Conservation (phyloP, 2,329 filamentous ascomycete genomes). For the Teratosphaeria gauchensis region DNA sequence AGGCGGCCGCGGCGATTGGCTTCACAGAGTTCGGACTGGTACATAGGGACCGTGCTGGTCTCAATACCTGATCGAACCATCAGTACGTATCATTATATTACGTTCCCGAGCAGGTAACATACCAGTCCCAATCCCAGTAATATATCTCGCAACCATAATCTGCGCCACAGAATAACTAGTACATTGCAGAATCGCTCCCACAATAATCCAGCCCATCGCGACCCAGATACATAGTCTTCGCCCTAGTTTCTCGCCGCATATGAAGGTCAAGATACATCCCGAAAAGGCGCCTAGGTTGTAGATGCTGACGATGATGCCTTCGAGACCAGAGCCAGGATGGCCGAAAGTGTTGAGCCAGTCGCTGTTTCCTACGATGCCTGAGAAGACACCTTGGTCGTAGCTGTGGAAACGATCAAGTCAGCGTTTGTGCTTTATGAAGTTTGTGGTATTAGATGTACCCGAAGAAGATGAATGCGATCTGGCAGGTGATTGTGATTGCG, state of each 20-base stretch:
- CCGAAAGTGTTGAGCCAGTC: constrained; percentile 28
- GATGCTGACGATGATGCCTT: constrained; percentile 35
- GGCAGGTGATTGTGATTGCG: constrained; percentile 24
- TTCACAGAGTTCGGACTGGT: constrained; percentile 26
- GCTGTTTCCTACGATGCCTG: constrained; percentile 32
- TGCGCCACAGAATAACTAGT: constrained; percentile 35
- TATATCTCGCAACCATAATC: constrained; percentile 38
- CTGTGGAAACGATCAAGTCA: background rate
- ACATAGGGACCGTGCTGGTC: constrained; percentile 39
- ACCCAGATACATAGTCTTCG: constrained; percentile 32
- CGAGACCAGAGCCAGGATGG: constrained; percentile 28
- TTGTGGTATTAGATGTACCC: constrained; percentile 7
- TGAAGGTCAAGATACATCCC: constrained; percentile 30
- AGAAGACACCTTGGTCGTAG: constrained; percentile 19
- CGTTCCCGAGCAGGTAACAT: constrained; percentile 12
- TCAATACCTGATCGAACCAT: constrained; percentile 13
- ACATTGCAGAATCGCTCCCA: constrained; percentile 38
- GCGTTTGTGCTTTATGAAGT: background rate
- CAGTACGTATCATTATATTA: background rate
- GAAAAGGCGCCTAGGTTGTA: constrained; percentile 31
- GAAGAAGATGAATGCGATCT: constrained; percentile 25
- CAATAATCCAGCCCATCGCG: constrained; percentile 34
- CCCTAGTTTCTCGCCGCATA: constrained; percentile 29
- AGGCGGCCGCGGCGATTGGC: constrained; percentile 24
- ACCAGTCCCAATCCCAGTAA: constrained; percentile 41